Evolutionary conservation across 164 flowering plant genomes (phyloP), one percentile per base, ranked within the genome.

Genomic region (Warburgia ugandensis): DNA sequence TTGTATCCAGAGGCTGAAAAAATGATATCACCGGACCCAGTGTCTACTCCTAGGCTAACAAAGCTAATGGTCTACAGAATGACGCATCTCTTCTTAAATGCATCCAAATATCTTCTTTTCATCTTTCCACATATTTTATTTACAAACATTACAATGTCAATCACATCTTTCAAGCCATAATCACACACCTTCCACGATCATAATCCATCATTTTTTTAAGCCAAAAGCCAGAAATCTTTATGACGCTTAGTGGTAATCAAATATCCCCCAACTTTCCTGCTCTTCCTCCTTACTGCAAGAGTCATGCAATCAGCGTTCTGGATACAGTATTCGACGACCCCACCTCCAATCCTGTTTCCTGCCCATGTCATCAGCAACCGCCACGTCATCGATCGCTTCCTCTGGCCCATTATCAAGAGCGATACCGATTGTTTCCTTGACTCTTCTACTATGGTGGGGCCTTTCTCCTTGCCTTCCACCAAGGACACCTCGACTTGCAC

Each of bases 161-260:
- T n/a, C n/a, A n/a, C n/a, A n/a, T n/a, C n/a, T n/a, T n/a, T n/a
- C n/a, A n/a, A n/a, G n/a, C n/a, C n/a, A n/a, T n/a, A n/a, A n/a
- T n/a, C n/a, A n/a, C n/a, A n/a, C n/a, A n/a, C n/a, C n/a, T n/a
- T n/a, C n/a, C n/a, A n/a, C n/a, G n/a, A n/a, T n/a, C n/a, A n/a
- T n/a, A n/a, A n/a, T n/a, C n/a, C n/a, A n/a, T n/a, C n/a, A n/a
- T n/a, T n/a, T n/a, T n/a, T n/a, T 71, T 56, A 85, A 62, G 95
- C 95, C 66, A 85, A 68, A 48, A 83, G 83, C 90, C 90, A 85
- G 47, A 85, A 85, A 59, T 85, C 80, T 54, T 73, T 85, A 14
- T 78, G 95, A 29, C 76, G 75, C 61, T 75, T 78, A 0, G 95
- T 83, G 29, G 85, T 80, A 46, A 85, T 78, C 52, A 85, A 45